Conservation (phyloP, 306 rosid genomes). For the Malus sylvestris region DNA sequence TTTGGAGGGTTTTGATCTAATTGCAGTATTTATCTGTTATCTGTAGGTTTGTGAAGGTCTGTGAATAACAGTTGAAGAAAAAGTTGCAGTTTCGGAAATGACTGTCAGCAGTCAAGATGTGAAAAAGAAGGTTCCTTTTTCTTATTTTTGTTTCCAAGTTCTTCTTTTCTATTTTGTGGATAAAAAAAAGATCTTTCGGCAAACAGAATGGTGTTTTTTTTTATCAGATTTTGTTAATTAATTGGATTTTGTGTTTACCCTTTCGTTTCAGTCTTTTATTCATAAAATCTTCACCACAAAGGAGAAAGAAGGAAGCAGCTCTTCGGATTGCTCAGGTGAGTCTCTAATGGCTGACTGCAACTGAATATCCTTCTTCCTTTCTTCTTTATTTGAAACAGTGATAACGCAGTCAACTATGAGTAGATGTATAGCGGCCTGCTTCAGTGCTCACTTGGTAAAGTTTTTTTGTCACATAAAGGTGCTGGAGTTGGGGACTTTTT, state of each 20-base stretch:
- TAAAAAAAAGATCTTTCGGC: not conserved
- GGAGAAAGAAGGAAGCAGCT: constrained; percentile 49
- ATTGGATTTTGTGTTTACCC: not conserved
- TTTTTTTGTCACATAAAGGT: no score
- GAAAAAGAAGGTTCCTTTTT: constrained; percentile 34
- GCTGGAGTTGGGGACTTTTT: no score
- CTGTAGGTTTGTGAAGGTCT: constrained; percentile 14
- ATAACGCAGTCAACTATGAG: no score
- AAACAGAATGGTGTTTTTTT: not conserved
- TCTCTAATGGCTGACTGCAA: not conserved
- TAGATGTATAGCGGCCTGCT: no score
- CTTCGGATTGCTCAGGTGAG: constrained; percentile 66
- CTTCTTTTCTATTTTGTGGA: not conserved
- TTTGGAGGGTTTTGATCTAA: constrained; percentile 2
- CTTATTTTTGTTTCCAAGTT: not conserved
- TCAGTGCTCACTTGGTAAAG: no score
- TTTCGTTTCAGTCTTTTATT: constrained; percentile 61
- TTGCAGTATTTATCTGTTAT: not conserved
- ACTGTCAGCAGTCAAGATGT: constrained; percentile 24
- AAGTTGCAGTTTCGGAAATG: constrained; percentile 24
- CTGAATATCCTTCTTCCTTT: no score
- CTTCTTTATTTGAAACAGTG: no score
- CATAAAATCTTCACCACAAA: constrained; percentile 45
- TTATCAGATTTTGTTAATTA: not conserved
- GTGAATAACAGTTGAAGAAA: constrained; percentile 24